Base-by-base conservation (phyloP, 352 stramenopile genomes). In the Pythium dissimile region DNA sequence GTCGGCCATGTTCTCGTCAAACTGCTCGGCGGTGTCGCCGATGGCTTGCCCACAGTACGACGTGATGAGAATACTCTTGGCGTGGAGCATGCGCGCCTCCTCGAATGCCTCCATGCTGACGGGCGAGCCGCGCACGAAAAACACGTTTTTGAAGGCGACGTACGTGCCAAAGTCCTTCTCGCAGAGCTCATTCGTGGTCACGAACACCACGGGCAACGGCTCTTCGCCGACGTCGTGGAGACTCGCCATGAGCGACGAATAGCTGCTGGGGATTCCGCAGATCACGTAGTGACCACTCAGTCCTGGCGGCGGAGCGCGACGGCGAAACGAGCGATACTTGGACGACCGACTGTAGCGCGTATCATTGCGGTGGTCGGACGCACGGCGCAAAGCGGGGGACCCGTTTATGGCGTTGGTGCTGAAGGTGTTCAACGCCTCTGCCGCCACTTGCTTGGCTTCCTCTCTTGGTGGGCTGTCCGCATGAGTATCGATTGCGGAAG, bases 1-100 rank as follows among this genome's bases (percentile, higher is more conserved):
- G 26, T 89, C 79, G 1, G 76, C 75, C 75, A 89, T 89, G 47
- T 92, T 86, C 42, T 89, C 79, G 43, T 89, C 79, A 47, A 72
- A 68, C 1, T 67, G 66, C 41, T 77, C 77, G 2, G 63, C 54
- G 11, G 73, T 58, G 9, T 71, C 43, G 4, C 47, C 45, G 16
- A 5, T 4, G 2, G 62, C 69, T 9, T 66, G 59, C 10, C 74
- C 75, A 34, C 76, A 88, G 39, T 84, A 87, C 26, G 75, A 73
- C 54, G 86, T 74, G 58, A 92, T 89, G 28, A 92, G 66, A 41
- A 92, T 88, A 27, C 79, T 87, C 20, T 72, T 74, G 3, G 78
- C 74, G 28, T 76, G 57, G 16, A 75, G 50, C 72, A 89, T 86
- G 1, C 77, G 67, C 38, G 81, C 66, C 12, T 73, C 69, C 15